Conservation (phyloP, 768 basidiomycete genomes). For the Rhizopogon vulgaris region DNA sequence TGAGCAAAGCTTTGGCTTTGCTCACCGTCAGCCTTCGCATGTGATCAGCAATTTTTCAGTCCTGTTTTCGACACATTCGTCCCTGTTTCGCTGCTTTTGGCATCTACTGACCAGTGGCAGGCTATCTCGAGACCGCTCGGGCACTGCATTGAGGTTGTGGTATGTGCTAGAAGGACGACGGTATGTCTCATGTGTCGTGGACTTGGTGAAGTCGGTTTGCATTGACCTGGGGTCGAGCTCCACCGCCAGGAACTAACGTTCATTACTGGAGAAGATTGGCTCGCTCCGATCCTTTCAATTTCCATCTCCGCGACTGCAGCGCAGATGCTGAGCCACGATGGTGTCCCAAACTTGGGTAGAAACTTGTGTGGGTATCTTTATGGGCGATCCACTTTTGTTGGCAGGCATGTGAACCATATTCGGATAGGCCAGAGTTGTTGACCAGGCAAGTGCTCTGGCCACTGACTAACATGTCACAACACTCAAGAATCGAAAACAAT, state of each 20-base stretch:
- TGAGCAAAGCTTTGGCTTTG: neutral
- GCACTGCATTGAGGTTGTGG: neutral
- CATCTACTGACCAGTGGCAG: neutral
- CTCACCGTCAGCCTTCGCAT: neutral
- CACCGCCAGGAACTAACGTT: neutral
- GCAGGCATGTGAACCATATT: neutral
- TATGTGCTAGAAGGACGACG: neutral
- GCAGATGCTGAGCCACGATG: neutral
- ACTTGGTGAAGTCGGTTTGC: neutral
- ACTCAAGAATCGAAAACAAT: neutral
- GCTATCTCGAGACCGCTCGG: neutral
- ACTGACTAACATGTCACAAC: slow-evolving; percentile 1
- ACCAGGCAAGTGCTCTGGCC: too few relatives aligned
- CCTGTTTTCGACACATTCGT: neutral
- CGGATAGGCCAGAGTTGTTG: neutral
- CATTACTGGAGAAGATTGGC: neutral
- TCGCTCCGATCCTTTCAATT: neutral
- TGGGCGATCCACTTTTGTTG: neutral
- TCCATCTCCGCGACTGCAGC: neutral
- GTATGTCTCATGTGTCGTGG: neutral
- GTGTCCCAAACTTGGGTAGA: neutral
- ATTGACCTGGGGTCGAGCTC: neutral
- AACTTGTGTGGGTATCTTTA: neutral
- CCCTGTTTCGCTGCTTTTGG: neutral
- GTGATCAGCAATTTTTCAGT: neutral